phyloP scores from a whole-genome alignment of 2,329 filamentous ascomycete genomes.

The Leptographium wingfieldii region DNA sequence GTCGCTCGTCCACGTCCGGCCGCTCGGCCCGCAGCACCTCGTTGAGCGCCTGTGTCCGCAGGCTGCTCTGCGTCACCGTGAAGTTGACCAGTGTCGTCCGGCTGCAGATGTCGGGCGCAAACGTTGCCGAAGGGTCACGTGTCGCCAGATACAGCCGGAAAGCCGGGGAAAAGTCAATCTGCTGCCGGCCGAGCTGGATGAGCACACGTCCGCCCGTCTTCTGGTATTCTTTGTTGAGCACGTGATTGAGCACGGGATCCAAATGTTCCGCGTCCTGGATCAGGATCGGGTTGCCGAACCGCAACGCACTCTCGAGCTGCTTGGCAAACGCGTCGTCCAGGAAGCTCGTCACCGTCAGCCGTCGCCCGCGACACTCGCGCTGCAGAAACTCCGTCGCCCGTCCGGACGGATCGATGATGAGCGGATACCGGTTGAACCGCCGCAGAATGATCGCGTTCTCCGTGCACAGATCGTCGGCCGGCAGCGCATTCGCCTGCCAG shows the following conservation, averaged over 20 bases:
- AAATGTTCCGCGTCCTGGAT: slow-evolving; percentile 97
- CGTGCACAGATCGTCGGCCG: slow-evolving; percentile 94
- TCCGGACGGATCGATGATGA: slow-evolving; percentile 96
- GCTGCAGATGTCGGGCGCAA: slow-evolving; percentile 94
- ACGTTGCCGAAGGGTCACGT: slow-evolving; percentile 84
- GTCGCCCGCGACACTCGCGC: slow-evolving; percentile 85
- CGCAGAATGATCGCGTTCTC: slow-evolving; percentile 97
- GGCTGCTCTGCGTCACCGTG: slow-evolving; percentile 94
- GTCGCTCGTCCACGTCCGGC: slow-evolving; percentile 89
- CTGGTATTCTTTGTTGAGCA: slow-evolving; percentile 98
- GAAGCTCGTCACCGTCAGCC: slow-evolving; percentile 94
- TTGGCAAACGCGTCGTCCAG: slow-evolving; percentile 96
- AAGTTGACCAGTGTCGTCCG: slow-evolving; percentile 99
- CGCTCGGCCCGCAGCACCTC: slow-evolving; percentile 96
- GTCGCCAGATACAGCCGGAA: slow-evolving; percentile 95
- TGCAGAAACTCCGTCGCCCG: slow-evolving; percentile 90
- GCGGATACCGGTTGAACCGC: slow-evolving; percentile 93
- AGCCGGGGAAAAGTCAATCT: slow-evolving; percentile 95
- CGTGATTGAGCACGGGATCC: slow-evolving; percentile 94
- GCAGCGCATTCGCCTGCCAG: slow-evolving; percentile 89
- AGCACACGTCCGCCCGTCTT: slow-evolving; percentile 95
- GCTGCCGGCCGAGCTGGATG: slow-evolving; percentile 95
- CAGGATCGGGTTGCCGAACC: slow-evolving; percentile 95
- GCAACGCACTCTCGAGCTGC: slow-evolving; percentile 88
- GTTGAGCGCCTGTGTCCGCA: slow-evolving; percentile 95